Conservation (phyloP, 805 yeast genomes). For the Danielia reshetovae region DNA sequence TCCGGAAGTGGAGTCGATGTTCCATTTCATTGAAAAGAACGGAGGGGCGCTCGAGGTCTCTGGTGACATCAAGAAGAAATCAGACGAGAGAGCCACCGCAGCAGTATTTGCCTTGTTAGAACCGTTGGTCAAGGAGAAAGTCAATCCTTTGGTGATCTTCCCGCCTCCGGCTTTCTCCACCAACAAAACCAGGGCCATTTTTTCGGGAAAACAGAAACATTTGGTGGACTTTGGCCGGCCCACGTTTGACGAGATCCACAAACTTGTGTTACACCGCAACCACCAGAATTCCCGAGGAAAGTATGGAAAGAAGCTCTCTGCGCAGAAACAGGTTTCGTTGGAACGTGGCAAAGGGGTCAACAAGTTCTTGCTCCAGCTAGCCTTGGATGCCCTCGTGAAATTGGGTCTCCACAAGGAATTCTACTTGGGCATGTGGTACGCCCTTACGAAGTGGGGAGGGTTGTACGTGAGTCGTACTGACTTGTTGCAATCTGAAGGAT, state of each 20-base stretch:
- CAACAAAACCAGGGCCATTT: slow-evolving; percentile 22
- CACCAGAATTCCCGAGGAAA: slow-evolving; percentile 18
- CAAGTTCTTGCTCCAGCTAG: slow-evolving; percentile 27
- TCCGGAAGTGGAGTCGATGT: slow-evolving; percentile 26
- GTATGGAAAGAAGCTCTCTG: slow-evolving; percentile 13
- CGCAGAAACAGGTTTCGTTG: not conserved
- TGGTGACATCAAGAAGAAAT: slow-evolving; percentile 4
- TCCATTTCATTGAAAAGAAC: slow-evolving; percentile 7
- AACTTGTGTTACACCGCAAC: slow-evolving; percentile 12
- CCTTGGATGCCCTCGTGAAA: slow-evolving; percentile 27
- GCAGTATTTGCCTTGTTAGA: not conserved
- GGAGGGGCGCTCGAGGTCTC: not conserved
- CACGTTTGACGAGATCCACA: slow-evolving; percentile 17
- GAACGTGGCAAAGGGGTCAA: slow-evolving; percentile 17
- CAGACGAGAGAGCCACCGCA: slow-evolving; percentile 7
- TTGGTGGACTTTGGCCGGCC: slow-evolving; percentile 32
- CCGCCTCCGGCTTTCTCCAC: slow-evolving; percentile 27
- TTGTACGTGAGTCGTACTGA: slow-evolving; percentile 12
- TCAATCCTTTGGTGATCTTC: slow-evolving; percentile 28
- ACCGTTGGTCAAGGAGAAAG: slow-evolving; percentile 3
- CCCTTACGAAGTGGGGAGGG: slow-evolving; percentile 34
- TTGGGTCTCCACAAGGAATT: slow-evolving; percentile 31
- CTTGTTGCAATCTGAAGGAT: not conserved
- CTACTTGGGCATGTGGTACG: slow-evolving; percentile 28
- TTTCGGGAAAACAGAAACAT: slow-evolving; percentile 21